Percentiles rank a stretch among this genome's conserved stretches.
Evolutionary conservation across 176 grass and related monocot species (phyloP).

Genomic region (Bonia amplexicaulis): DNA sequence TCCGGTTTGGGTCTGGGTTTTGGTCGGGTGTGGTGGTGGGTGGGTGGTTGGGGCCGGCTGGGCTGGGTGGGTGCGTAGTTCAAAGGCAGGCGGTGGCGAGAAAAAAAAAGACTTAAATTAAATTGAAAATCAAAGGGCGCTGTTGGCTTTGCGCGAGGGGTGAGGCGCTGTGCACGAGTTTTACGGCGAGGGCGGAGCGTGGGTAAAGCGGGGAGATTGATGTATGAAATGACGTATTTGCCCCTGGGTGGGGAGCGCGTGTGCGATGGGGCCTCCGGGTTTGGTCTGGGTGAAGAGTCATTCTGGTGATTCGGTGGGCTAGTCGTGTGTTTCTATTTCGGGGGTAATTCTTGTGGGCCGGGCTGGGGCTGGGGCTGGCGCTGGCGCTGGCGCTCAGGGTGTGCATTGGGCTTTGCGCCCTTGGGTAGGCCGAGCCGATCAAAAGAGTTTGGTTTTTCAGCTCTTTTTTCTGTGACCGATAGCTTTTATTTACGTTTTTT

Average conservation of each 20-base stretch:
- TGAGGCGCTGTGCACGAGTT: constrained; percentile 36
- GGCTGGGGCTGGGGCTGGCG: background rate
- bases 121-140: constrained; percentile 1
- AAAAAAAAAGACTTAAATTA: background rate
- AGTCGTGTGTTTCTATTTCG: background rate
- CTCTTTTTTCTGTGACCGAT: no score
- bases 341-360: background rate
- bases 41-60: constrained; percentile 15
- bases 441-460: no score
- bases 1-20: constrained; percentile 39
- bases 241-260: background rate
- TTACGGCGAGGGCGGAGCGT: background rate
- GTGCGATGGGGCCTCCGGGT: no score
- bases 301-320: background rate
- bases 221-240: background rate
- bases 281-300: background rate
- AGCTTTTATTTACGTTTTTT: no score
- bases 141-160: background rate
- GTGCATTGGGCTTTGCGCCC: background rate
- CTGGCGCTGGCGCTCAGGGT: background rate
- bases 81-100: background rate
- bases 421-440: no score
- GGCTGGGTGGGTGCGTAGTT: constrained; percentile 22
- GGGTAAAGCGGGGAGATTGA: background rate
- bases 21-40: constrained; percentile 16